Evolutionary conservation across 148 eudicot species (phyloP), one percentile per base, ranked within the genome.

Genomic region (Chenopodium quinoa): DNA sequence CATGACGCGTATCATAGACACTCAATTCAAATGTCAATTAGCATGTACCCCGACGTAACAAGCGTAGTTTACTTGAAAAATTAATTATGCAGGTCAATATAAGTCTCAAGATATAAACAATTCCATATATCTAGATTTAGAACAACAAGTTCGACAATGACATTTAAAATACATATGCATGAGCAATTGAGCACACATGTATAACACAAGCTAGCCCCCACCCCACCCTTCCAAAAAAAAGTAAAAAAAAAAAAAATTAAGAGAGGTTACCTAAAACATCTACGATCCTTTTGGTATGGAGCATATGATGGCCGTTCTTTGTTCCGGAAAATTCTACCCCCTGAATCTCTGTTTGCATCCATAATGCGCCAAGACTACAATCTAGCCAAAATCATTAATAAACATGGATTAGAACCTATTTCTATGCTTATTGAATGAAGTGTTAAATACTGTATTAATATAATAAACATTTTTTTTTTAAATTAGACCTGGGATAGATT

Each of bases 231-330:
- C 9, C 32, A 44, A 48, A 9, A 79, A 20, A 11, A 1, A 13
- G 2, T 29, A 48, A 50, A 9, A 79, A 14, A 11, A 1, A 50
- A 50, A 12, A 50, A 11, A 48, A 1, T 11, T 50, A 11, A 50
- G 54, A 9, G 54, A 50, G 13, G 46, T 56, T 79, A 91, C 90
- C 88, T 80, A 75, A 79, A 71, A 70, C 73, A 32, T 64, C 79
- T 84, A 2, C 82, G 88, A 56, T 91, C 92, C 82, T 79, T 89
- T 66, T 84, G 89, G 83, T 91, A 90, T 14, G 91, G 92, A 64
- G 91, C 89, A 89, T 90, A 89, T 8, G 90, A 85, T 25, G 86
- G 32, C 63, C 91, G 87, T 19, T 90, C 92, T 79, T 83, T 84
- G 78, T 84, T 88, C 25, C 90, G 91, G 48, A 80, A 88, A 23